Base-by-base conservation (phyloP, 805 yeast genomes). In the Candida verbasci region DNA sequence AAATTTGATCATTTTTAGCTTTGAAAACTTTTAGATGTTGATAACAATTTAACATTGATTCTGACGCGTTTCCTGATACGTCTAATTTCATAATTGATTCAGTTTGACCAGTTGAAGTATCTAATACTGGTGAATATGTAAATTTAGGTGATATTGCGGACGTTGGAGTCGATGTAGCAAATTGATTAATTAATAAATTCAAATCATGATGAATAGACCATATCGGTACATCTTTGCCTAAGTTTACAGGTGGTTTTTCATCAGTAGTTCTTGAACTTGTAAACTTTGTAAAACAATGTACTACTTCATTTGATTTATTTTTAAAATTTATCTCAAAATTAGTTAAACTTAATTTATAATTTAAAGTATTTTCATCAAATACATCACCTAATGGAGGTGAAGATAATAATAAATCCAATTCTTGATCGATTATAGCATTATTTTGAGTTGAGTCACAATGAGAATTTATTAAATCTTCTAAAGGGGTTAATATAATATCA, bases 371-470 rank as follows among this genome's bases (percentile, higher is more conserved):
- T 24, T 33, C 22, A n/a, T 34, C 34, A 15, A 24, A 16, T 10
- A 31, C 44, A 5, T 45, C 44, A 28, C 42, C 36, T 12, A 42
- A 22, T 7, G 52, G 50, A 1, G 64, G 56, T n/a, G 61, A 53
- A 7, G 56, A 45, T 15, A 60, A 46, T 8, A 60, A 43, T 22
- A 52, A 33, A 34, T 55, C 62, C 42, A 60, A 48, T 37, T 60
- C 66, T 27, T 52, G 51, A 34, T 55, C 62, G 24, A 55, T 53
- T 12, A 52, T 46, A n/a, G 51, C 57, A 20, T 55, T 52, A 17
- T 53, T 47, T 30, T 44, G 47, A 9, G 48, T 44, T 4, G 59
- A 47, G 31, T 52, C 56, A 16, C 29, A 24, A 21, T 40, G 34
- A 9, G 30, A 38, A 11, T 44, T 38, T 23, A 54, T 47, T 16